Conservation (phyloP, 106 monocot species). For the Amphibolis antarctica region DNA sequence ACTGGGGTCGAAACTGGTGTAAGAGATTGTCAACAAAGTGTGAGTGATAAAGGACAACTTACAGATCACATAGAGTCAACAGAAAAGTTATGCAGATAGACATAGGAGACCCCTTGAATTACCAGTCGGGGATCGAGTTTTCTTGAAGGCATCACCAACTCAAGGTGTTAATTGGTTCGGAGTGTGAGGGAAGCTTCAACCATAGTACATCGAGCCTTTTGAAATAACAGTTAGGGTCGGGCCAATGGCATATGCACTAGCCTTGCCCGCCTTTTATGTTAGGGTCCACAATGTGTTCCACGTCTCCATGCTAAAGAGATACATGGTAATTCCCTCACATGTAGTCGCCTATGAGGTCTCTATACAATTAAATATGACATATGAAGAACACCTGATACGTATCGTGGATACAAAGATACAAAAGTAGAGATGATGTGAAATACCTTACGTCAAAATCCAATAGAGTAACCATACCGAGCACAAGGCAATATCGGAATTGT, state of each 20-base stretch:
- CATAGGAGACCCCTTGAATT: background rate
- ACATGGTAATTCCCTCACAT: background rate
- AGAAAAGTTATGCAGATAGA: background rate
- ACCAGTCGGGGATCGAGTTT: no score
- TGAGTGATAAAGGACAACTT: background rate
- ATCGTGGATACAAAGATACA: no score
- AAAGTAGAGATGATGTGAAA: no score
- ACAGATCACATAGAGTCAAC: background rate
- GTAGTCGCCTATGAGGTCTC: no score
- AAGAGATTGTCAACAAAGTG: background rate
- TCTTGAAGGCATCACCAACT: background rate
- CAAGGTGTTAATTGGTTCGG: background rate
- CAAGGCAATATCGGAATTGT: no score
- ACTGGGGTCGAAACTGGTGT: background rate
- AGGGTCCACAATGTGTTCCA: slow-evolving; percentile 1
- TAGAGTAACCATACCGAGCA: no score
- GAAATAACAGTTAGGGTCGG: background rate
- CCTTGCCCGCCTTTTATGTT: background rate
- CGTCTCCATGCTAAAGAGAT: slow-evolving; percentile 1
- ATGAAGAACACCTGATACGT: no score
- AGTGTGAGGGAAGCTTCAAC: background rate
- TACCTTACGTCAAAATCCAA: no score
- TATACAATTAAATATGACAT: no score
- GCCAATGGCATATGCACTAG: background rate
- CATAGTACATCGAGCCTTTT: background rate